Conservation (phyloP, 768 basidiomycete genomes). For the Daedalea quercina region DNA sequence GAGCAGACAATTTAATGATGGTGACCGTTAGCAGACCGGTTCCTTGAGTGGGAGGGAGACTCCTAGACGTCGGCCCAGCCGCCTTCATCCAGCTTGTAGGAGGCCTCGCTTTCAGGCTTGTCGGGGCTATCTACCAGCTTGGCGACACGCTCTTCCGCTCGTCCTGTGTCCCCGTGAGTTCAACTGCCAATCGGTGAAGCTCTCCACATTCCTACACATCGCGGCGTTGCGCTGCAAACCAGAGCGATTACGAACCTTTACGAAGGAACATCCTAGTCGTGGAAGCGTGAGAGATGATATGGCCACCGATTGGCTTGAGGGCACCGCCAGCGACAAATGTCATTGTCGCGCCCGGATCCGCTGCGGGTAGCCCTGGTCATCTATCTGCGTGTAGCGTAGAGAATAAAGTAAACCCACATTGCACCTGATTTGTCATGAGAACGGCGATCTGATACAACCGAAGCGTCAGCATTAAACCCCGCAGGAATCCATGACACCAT, state of each 20-base stretch:
- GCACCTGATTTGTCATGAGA: slow-evolving; percentile 89
- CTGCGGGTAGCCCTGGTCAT: slow-evolving; percentile 29
- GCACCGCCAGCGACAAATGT: slow-evolving; percentile 93
- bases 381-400: not conserved
- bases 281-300: slow-evolving; percentile 84
- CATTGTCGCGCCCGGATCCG: slow-evolving; percentile 93
- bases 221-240: not conserved
- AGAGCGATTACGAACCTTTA: slow-evolving; percentile 49
- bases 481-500: slow-evolving; percentile 11
- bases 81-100: slow-evolving; percentile 87
- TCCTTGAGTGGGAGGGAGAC: too few species aligned
- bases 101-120: slow-evolving; percentile 84
- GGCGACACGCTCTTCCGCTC: slow-evolving; percentile 86
- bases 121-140: slow-evolving; percentile 89
- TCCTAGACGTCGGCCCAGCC: slow-evolving; percentile 80
- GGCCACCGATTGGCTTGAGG: slow-evolving; percentile 86
- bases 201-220: not conserved
- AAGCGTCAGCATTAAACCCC: slow-evolving; percentile 6
- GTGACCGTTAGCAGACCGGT: too few species aligned
- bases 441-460: slow-evolving; percentile 58
- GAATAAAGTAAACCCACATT: slow-evolving; percentile 42
- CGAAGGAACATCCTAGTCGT: slow-evolving; percentile 80
- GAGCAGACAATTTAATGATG: too few species aligned
- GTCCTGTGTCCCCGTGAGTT: slow-evolving; percentile 55
- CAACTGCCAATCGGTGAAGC: too few species aligned